These are phyloP conservation scores for Gyrodon lividus DNA, from an alignment of 768 basidiomycete genomes.

Conservation along the genomic window DNA sequence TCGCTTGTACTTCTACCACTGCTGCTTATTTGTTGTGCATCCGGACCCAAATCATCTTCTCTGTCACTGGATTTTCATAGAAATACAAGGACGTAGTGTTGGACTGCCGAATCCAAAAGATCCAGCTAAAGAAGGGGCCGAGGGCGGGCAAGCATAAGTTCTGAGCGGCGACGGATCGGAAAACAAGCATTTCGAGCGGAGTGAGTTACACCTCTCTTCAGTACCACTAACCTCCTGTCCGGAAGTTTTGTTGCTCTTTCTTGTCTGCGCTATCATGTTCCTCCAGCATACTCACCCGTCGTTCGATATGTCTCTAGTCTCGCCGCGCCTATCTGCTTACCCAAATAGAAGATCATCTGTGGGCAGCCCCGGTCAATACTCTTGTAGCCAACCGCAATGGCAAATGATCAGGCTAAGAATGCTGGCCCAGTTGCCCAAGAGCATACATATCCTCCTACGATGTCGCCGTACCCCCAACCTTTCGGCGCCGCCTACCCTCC, in stretches of 20 bases:
- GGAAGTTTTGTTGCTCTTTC: constrained; percentile 2
- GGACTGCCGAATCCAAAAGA: constrained; percentile 10
- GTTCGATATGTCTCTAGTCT: constrained; percentile 19
- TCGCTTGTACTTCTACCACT: constrained; percentile 30
- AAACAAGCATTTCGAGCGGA: constrained; percentile 38
- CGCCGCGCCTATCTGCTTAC: constrained; percentile 32
- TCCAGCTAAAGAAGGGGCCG: constrained; percentile 10
- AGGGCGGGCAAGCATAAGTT: constrained; percentile 20
- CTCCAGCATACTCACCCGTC: constrained; percentile 7
- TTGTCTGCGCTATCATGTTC: constrained; percentile 3
- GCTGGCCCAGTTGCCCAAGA: constrained; percentile 38
- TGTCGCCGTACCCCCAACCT: constrained; percentile 28
- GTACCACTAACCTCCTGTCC: constrained; percentile 1
- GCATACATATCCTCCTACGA: constrained; percentile 25
- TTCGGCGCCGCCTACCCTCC: constrained; percentile 31
- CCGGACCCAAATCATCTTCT: constrained; percentile 2
- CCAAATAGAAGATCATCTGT: constrained; percentile 28
- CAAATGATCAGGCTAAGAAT: constrained; percentile 34
- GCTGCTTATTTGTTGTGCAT: constrained; percentile 11
- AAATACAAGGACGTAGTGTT: constrained; percentile 4
- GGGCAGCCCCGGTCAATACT: constrained; percentile 24
- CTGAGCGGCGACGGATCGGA: constrained; percentile 40
- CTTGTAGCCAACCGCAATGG: constrained; percentile 27
- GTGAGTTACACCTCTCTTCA: constrained; percentile 25
- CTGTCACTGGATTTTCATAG: constrained; percentile 10